A percentile compares a stretch with the other conserved stretches of the same genome.
Conservation (phyloP, 2,329 filamentous ascomycete genomes). For the Exophiala dermatitidis region DNA sequence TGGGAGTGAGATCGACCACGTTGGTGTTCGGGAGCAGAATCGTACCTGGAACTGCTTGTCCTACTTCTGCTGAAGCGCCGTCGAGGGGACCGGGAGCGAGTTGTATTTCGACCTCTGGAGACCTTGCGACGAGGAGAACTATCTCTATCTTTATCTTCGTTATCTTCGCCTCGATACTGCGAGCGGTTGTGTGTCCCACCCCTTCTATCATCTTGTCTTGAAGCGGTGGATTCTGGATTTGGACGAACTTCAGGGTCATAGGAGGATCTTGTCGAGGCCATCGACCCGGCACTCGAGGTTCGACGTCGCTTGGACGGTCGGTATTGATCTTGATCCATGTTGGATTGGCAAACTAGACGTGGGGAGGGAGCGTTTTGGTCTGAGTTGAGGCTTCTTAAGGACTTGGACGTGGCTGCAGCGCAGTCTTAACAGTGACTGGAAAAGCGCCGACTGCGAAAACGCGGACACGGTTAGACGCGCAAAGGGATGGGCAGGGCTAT, state of each 20-base stretch:
- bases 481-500: too few species aligned
- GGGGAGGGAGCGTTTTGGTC: too few species aligned
- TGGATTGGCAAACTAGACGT: neutral
- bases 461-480: too few species aligned
- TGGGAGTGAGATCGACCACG: neutral
- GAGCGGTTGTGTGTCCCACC: conserved; percentile 17
- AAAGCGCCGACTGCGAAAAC: too few species aligned
- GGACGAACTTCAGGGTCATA: conserved; percentile 1
- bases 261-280: conserved; percentile 11
- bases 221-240: conserved; percentile 7
- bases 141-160: neutral
- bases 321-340: conserved; percentile 14
- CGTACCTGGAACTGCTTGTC: conserved; percentile 15
- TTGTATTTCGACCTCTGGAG: conserved; percentile 4
- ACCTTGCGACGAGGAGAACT: conserved; percentile 4
- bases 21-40: conserved; percentile 17
- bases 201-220: conserved; percentile 10
- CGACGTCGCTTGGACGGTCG: conserved; percentile 19
- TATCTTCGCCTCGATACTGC: conserved; percentile 8
- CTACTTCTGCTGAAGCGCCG: conserved; percentile 11
- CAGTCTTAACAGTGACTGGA: too few species aligned
- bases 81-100: conserved; percentile 2
- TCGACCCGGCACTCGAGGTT: conserved; percentile 20
- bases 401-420: too few species aligned
- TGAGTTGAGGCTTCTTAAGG: too few species aligned